Conservation (phyloP, 108 stramenopile species). For the Skeletonema costatum region DNA sequence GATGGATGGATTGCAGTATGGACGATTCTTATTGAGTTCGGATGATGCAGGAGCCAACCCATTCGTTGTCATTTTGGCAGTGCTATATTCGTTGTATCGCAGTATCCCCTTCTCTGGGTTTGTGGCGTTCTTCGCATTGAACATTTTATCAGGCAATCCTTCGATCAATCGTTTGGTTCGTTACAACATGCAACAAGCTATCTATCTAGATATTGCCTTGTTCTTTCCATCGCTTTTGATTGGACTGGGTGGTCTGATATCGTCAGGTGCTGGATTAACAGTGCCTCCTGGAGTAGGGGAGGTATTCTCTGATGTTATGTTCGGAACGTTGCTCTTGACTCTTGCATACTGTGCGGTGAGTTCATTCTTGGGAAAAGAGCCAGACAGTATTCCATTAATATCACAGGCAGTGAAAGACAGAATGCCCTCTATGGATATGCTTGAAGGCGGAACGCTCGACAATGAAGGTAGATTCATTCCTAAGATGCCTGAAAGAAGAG, state of each 20-base stretch:
- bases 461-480: constrained; percentile 43
- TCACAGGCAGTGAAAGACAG: constrained; percentile 68
- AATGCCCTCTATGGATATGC: constrained; percentile 87
- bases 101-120: constrained; percentile 81
- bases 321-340: constrained; percentile 64
- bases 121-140: constrained; percentile 79
- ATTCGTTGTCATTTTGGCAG: constrained; percentile 52
- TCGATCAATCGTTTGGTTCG: constrained; percentile 76
- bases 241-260: constrained; percentile 49
- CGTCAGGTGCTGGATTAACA: constrained; percentile 28
- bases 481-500: constrained; percentile 19
- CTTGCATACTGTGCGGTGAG: constrained; percentile 67
- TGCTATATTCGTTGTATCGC: constrained; percentile 70
- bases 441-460: constrained; percentile 49
- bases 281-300: constrained; percentile 49
- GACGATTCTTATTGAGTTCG: constrained; percentile 63
- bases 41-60: constrained; percentile 78
- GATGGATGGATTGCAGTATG: constrained; percentile 86
- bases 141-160: constrained; percentile 71
- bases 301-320: constrained; percentile 67
- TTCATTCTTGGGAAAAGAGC: constrained; percentile 69
- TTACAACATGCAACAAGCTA: constrained; percentile 92
- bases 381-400: constrained; percentile 77
- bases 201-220: constrained; percentile 89
- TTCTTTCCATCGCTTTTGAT: constrained; percentile 81